Evolutionary conservation across 2,329 filamentous ascomycete genomes (phyloP), one percentile per base, ranked within the genome.

Genomic region (Chrysoporthe puriensis): DNA sequence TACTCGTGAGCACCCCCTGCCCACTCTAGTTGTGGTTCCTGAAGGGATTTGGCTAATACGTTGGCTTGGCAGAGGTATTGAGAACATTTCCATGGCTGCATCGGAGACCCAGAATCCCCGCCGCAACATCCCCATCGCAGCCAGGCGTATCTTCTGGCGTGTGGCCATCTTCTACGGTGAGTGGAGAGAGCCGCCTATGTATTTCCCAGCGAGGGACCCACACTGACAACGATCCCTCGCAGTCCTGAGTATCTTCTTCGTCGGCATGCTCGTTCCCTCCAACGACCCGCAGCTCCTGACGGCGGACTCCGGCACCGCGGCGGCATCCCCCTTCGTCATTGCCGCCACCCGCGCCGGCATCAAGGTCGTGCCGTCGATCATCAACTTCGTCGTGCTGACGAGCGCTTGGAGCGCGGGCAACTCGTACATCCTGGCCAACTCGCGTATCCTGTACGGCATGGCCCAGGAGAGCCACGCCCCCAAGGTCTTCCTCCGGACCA

Each of bases 341-440:
- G 82, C 82, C 0, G 81, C 87, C 21, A 79, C 81, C 13, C 82
- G 82, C 44, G 85, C 84, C 0, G 84, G 84, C 0, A 86, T 84
- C 77, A 75, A 83, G 58, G 82, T 82, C 2, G 83, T 83, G 1
- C 84, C 83, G 1, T 79, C 86, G 66, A 78, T 87, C 1, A 85
- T 87, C 77, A 88, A 88, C 69, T 83, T 80, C 7, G 78, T 85
- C 62, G 84, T 85, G 66, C 79, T 88, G 61, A 79, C 85, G 18
- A 84, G 84, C 42, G 82, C 86, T 18, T 79, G 85, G 50, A 81
- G 78, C 0, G 82, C 84, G 2, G 79, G 81, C 13, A 88, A 87
- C 72, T 81, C 81, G 56, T 84, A 82, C 1, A 81, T 88, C 50
- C 87, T 88, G 71, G 84, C 87, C 61, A 83, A 82, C 4, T 85